Evolutionary conservation across 1,139 yeast species (phyloP), one percentile per base, ranked within the genome.

Genomic region (Geotrichum aggregatum): DNA sequence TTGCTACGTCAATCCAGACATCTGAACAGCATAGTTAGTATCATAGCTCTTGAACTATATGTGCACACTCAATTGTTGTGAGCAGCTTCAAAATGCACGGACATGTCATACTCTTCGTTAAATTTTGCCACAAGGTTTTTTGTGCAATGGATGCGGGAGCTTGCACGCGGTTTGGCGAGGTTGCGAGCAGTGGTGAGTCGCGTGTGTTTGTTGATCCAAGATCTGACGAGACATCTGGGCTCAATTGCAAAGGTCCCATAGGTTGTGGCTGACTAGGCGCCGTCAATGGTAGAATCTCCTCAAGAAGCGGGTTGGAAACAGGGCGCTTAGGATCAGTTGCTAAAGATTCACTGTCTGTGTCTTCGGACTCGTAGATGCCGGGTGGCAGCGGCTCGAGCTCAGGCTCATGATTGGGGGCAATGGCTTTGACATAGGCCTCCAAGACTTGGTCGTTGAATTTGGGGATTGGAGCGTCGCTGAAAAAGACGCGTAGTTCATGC

Each of bases 1-100:
- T 58, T 2, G 57, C 52, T 35, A 59, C 61, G 49, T 62, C 65
- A 10, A 58, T 52, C 61, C 63, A 61, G 3, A 56, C 54, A 52
- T 59, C 63, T 59, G 21, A 7, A 46, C 21, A 18, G 7, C 5
- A 5, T 8, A 8, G 28, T 24, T 24, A 24, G 28, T 24, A 24
- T 24, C 8, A 24, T 24, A 24, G 5, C 8, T 8, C 28, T 8
- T 24, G 28, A 8, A 5, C 8, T 24, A 8, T 24, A 24, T n/a
- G n/a, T n/a, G n/a, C n/a, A n/a, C n/a, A n/a, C n/a, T n/a, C n/a
- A n/a, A n/a, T n/a, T n/a, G n/a, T n/a, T n/a, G n/a, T n/a, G n/a
- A n/a, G n/a, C n/a, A n/a, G n/a, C n/a, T n/a, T n/a, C n/a, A n/a
- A 22, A 45, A 11, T 10, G 18, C 14, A 14, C 13, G n/a, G n/a